Evolutionary conservation across 2,329 filamentous ascomycete genomes (phyloP).

Genomic region (Botryotinia narcissicola): DNA sequence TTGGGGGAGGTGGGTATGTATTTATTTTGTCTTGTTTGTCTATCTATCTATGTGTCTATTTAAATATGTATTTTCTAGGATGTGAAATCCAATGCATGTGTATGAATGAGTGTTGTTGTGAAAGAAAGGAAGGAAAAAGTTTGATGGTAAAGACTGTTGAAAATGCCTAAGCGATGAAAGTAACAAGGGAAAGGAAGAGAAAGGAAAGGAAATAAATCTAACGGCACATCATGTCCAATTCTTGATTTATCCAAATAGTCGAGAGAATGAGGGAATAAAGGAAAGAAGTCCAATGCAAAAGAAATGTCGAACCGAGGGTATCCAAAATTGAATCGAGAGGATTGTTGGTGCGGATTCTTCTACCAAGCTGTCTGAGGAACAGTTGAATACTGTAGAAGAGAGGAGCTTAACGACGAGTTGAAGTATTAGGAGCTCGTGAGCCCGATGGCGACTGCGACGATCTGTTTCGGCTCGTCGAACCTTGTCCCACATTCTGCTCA

Average conservation of each 20-base stretch:
- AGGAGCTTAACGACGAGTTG: background rate
- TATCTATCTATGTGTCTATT: background rate
- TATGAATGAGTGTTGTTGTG: background rate
- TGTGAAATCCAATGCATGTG: background rate
- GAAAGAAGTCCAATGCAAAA: background rate
- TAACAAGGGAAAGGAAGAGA: no score
- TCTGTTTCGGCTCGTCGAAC: background rate
- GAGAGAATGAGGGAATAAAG: background rate
- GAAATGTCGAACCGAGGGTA: background rate
- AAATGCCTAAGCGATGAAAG: no score
- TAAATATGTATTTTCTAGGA: background rate
- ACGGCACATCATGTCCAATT: no score
- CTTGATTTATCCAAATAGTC: no score
- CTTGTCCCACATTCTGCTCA: fast-evolving
- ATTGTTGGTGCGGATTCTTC: background rate
- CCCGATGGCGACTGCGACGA: background rate
- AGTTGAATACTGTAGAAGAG: background rate
- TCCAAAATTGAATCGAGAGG: background rate
- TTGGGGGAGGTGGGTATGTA: no score
- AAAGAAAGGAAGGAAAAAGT: background rate
- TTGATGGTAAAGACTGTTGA: no score
- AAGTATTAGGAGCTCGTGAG: background rate
- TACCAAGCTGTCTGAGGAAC: background rate
- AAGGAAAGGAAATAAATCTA: no score
- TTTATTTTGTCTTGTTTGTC: no score